Conservation (phyloP, 2,329 filamentous ascomycete genomes). For the Ustulina deusta region DNA sequence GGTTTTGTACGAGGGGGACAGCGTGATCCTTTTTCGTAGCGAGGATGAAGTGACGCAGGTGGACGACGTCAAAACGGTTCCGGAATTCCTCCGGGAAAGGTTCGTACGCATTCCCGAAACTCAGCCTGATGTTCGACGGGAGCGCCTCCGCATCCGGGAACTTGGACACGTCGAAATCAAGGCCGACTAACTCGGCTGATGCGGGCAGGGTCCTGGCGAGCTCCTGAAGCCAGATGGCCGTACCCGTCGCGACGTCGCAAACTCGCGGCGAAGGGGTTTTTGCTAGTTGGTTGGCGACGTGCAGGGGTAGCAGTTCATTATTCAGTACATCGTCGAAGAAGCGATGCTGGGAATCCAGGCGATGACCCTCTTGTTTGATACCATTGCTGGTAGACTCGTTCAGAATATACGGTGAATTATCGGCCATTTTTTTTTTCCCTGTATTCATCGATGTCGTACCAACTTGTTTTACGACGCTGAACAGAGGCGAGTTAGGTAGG, state of each 20-base stretch:
- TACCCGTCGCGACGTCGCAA: constrained; percentile 35
- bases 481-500: background rate
- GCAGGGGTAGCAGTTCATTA: constrained; percentile 28
- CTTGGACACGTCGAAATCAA: constrained; percentile 38
- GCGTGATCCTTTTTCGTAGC: constrained; percentile 22
- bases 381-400: constrained; percentile 19
- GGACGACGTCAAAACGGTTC: constrained; percentile 32
- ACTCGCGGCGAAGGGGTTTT: constrained; percentile 28
- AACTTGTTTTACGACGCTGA: background rate
- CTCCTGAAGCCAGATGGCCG: constrained; percentile 36
- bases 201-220: constrained; percentile 30
- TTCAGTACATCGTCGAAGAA: constrained; percentile 34
- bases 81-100: constrained; percentile 31
- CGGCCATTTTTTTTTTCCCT: constrained; percentile 12
- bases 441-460: background rate
- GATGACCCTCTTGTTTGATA: constrained; percentile 15
- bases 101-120: constrained; percentile 30
- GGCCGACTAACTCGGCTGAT: constrained; percentile 35
- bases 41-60: constrained; percentile 29
- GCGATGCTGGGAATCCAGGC: constrained; percentile 33
- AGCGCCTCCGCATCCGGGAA: constrained; percentile 30
- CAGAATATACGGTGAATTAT: constrained; percentile 29
- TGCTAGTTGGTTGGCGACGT: constrained; percentile 21
- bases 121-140: constrained; percentile 29
- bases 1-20: constrained; percentile 16